phyloP scores from a whole-genome alignment of 495 filamentous ascomycete species.

The Xylaria venustula region DNA sequence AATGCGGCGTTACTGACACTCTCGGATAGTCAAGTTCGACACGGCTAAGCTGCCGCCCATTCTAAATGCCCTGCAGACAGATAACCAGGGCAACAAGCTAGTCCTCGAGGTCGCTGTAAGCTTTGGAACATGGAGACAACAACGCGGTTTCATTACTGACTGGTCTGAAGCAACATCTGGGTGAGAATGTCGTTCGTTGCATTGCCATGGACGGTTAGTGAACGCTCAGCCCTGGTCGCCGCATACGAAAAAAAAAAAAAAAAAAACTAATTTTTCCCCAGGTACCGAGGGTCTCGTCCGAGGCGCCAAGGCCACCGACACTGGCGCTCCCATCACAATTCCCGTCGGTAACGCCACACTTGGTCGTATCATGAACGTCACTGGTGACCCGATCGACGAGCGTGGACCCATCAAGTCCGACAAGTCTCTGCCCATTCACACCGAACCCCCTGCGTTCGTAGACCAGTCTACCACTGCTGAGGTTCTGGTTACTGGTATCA shows the following conservation, averaged over 20 bases:
- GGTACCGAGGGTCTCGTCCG: conserved; percentile 99
- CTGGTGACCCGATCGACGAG: conserved; percentile 99
- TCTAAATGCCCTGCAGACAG: conserved; percentile 91
- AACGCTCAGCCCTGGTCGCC: conserved; percentile 11
- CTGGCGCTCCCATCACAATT: conserved; percentile 93
- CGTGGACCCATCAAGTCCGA: conserved; percentile 93
- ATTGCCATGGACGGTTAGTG: conserved; percentile 99
- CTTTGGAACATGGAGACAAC: conserved; percentile 25
- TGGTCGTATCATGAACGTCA: conserved; percentile 99
- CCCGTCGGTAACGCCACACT: conserved; percentile 94
- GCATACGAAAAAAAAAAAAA: too few species aligned
- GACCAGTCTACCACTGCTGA: conserved; percentile 96
- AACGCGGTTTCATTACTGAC: conserved; percentile 36
- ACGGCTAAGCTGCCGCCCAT: conserved; percentile 91
- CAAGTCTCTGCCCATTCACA: conserved; percentile 88
- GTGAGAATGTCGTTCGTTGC: conserved; percentile 97
- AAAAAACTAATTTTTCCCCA: conserved; percentile 43
- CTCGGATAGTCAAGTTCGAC: conserved; percentile 77
- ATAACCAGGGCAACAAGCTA: conserved; percentile 91
- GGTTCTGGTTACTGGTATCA: conserved; percentile 98
- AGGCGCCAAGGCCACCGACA: conserved; percentile 80
- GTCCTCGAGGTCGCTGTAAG: conserved; percentile 95
- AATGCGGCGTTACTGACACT: conserved; percentile 18
- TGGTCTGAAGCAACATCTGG: conserved; percentile 85
- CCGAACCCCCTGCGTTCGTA: conserved; percentile 83